phyloP scores from a whole-genome alignment of 2,329 filamentous ascomycete species.

The Aspergillus ruber region DNA sequence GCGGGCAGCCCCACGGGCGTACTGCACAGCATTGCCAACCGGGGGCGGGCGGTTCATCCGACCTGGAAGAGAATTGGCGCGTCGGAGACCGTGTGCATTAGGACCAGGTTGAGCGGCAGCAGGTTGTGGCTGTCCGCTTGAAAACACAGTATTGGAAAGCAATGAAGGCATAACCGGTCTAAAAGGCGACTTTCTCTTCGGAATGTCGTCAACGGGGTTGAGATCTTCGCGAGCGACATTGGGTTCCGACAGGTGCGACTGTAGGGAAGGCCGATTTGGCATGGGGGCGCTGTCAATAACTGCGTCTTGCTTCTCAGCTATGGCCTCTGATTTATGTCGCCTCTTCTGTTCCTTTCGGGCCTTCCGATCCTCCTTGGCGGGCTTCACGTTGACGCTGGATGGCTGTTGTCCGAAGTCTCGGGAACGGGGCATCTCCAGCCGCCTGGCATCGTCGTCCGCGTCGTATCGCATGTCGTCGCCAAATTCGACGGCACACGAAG shows the following conservation, averaged over 20 bases:
- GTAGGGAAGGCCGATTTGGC: constrained; percentile 8
- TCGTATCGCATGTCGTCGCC: constrained; percentile 24
- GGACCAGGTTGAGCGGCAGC: constrained; percentile 6
- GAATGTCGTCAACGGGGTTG: constrained; percentile 10
- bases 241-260: constrained; percentile 9
- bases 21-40: constrained; percentile 29
- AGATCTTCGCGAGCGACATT: background rate
- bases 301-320: constrained; percentile 6
- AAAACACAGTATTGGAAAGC: constrained; percentile 31
- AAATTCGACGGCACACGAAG: constrained; percentile 18
- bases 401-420: constrained; percentile 23
- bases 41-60: constrained; percentile 18
- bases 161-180: constrained; percentile 24
- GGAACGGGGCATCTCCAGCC: constrained; percentile 17
- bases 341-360: constrained; percentile 18
- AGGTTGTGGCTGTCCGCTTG: constrained; percentile 13
- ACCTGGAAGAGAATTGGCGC: constrained; percentile 28
- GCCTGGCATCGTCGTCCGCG: constrained; percentile 18
- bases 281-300: background rate
- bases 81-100: constrained; percentile 15
- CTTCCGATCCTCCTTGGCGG: constrained; percentile 7
- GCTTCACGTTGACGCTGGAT: constrained; percentile 8
- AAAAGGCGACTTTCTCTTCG: constrained; percentile 23
- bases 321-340: constrained; percentile 13
- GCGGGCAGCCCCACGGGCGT: constrained; percentile 27